Conservation (phyloP, 1,284 basidiomycete genomes). For the Ustilago cynodontis region DNA sequence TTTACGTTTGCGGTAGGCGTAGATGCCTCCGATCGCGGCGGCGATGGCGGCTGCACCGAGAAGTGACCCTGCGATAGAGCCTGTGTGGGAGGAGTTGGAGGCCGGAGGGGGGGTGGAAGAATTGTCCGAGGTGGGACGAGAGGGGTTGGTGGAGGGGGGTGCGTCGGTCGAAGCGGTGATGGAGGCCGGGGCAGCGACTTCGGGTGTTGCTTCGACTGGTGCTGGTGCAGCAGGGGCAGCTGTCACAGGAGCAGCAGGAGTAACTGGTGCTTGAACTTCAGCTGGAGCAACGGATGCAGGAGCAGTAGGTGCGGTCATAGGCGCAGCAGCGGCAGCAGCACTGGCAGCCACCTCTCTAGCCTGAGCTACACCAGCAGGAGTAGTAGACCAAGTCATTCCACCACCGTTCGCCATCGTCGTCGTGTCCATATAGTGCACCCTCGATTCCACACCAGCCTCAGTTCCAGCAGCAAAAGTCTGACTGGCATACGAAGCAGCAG, state of each 20-base stretch:
- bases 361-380: slow-evolving; percentile 18
- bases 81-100: slow-evolving; percentile 24
- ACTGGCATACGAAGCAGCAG: background rate
- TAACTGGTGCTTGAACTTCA: background rate
- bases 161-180: background rate
- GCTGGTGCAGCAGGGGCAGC: background rate
- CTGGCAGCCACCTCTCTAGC: slow-evolving; percentile 32
- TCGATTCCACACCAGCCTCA: background rate
- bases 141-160: background rate
- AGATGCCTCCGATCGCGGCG: slow-evolving; percentile 62
- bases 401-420: slow-evolving; percentile 26
- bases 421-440: slow-evolving; percentile 32
- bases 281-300: background rate
- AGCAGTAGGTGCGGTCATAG: background rate
- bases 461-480: slow-evolving; percentile 19
- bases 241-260: background rate
- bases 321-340: slow-evolving; percentile 1
- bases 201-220: slow-evolving; percentile 10
- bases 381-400: slow-evolving; percentile 42
- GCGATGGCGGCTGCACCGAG: slow-evolving; percentile 65
- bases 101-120: background rate
- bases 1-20: slow-evolving; percentile 63
- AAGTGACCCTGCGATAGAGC: slow-evolving; percentile 62
- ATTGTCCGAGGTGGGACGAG: background rate
- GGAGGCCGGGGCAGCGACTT: slow-evolving; percentile 32